Conservation (phyloP, 2,329 filamentous ascomycete species). For the Claviceps capensis region DNA sequence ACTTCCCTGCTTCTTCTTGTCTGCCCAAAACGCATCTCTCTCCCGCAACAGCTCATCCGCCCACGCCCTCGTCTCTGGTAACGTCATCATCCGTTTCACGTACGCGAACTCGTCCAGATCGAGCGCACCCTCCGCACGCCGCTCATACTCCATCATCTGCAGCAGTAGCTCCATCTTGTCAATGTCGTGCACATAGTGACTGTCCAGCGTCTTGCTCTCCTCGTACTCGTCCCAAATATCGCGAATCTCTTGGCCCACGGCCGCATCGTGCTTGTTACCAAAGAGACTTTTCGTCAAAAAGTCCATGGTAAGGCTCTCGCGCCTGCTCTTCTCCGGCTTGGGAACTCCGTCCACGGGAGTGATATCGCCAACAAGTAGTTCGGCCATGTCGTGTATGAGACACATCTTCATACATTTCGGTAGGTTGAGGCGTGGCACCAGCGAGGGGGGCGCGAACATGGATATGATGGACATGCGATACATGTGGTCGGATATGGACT, state of each 20-base stretch:
- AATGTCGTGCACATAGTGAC: constrained; percentile 85
- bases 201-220: constrained; percentile 69
- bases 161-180: constrained; percentile 92
- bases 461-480: constrained; percentile 97
- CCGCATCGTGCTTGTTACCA: constrained; percentile 59
- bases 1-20: constrained; percentile 29
- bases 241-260: constrained; percentile 55
- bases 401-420: constrained; percentile 87
- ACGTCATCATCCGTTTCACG: constrained; percentile 57
- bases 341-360: constrained; percentile 78
- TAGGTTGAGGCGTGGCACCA: constrained; percentile 61
- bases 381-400: constrained; percentile 94
- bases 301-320: constrained; percentile 84
- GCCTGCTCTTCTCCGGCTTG: constrained; percentile 78
- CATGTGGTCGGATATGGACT: constrained; percentile 98
- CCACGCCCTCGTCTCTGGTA: constrained; percentile 73
- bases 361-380: constrained; percentile 89
- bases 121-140: constrained; percentile 45
- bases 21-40: constrained; percentile 58
- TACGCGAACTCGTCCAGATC: constrained; percentile 81
- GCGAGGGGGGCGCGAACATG: constrained; percentile 70
- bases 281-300: constrained; percentile 66
- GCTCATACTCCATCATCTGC: constrained; percentile 96
- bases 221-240: constrained; percentile 93
- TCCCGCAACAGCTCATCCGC: constrained; percentile 63